A percentile compares a stretch with the other conserved stretches of the same genome.
Conservation (phyloP, 2,329 filamentous ascomycete genomes). For the Lasiodiplodia sp. region DNA sequence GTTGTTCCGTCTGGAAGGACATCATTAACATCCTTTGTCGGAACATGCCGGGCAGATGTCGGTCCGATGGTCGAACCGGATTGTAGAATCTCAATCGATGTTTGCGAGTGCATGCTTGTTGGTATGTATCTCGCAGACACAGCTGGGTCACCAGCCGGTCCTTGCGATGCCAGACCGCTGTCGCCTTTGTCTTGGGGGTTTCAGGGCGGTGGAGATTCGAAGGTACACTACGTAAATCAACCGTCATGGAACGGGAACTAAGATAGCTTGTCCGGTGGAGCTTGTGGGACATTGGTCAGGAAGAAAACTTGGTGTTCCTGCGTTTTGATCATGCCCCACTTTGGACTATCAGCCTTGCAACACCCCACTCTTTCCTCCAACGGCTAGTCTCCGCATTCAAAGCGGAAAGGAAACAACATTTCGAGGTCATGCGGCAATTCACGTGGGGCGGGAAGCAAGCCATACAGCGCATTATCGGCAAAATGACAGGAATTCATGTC, state of each 20-base stretch:
- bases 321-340: constrained; percentile 7
- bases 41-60: background rate
- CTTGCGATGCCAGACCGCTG: background rate
- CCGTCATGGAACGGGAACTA: constrained; percentile 1
- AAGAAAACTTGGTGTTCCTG: constrained; percentile 18
- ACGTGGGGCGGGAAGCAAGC: too few relatives aligned
- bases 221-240: constrained; percentile 1
- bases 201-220: background rate
- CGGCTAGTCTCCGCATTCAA: background rate
- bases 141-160: background rate
- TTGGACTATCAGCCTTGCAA: background rate
- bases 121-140: background rate
- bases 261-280: constrained; percentile 18
- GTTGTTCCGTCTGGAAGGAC: background rate
- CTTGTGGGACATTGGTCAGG: background rate
- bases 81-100: background rate
- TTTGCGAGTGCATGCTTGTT: background rate
- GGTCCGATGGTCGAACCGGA: background rate
- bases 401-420: background rate
- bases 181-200: background rate
- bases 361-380: background rate
- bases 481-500: background rate
- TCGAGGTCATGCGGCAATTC: background rate
- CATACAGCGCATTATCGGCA: background rate
- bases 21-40: background rate